A percentile compares a stretch with the other conserved stretches of the same genome.
phyloP scores from a whole-genome alignment of 495 filamentous ascomycete species.

The Hypoxylon cercidicola region DNA sequence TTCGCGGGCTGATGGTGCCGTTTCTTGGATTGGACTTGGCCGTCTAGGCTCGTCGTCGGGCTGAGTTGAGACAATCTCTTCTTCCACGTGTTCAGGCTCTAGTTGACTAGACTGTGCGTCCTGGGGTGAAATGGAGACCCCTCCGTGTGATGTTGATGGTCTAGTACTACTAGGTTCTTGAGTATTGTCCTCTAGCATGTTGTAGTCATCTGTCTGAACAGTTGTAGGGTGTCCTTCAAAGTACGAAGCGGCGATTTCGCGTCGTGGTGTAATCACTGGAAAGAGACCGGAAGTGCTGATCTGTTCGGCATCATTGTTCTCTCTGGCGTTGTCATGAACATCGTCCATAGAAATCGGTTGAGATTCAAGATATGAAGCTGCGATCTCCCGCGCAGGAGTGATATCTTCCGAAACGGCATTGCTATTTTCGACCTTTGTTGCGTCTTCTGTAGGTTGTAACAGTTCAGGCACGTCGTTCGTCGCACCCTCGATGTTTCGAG shows the following conservation, averaged over 20 bases:
- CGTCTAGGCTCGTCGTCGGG: conserved; percentile 12
- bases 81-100: conserved; percentile 3
- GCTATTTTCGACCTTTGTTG: background rate
- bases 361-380: conserved; percentile 39
- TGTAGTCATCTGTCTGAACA: conserved; percentile 3
- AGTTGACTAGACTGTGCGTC: conserved; percentile 14
- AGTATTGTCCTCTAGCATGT: conserved; percentile 3
- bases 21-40: conserved; percentile 15
- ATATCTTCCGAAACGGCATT: conserved; percentile 8
- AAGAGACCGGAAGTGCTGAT: conserved; percentile 20
- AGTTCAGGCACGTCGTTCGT: conserved; percentile 11
- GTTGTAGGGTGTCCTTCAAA: conserved; percentile 20
- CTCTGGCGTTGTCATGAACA: conserved; percentile 23
- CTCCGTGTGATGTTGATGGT: background rate
- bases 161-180: background rate
- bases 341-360: conserved; percentile 11
- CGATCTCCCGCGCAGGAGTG: conserved; percentile 33
- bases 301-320: conserved; percentile 4
- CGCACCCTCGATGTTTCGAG: conserved; percentile 2
- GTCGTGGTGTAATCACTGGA: conserved; percentile 25
- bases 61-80: conserved; percentile 5
- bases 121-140: background rate
- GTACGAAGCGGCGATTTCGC: conserved; percentile 40
- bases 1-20: conserved; percentile 29
- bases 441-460: conserved; percentile 3